Evolutionary conservation across 306 rosid genomes (phyloP), one percentile per base, ranked within the genome.

Genomic region (Cucurbita maxima): DNA sequence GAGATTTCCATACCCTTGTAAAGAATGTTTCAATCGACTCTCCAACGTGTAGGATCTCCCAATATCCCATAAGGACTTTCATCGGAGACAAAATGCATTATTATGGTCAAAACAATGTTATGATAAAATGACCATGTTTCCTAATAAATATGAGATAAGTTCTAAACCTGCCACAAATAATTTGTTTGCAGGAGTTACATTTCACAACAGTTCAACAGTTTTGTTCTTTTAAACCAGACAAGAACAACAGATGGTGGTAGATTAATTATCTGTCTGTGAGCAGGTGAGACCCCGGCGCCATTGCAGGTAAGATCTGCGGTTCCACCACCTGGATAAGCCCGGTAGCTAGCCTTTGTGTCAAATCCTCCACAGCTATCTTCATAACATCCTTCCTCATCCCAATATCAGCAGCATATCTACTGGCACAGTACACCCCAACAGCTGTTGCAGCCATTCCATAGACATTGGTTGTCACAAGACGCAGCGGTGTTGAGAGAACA

Each of bases 391-490:
- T 83, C 78, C 98, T 86, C 87, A 81, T 86, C 37, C 97, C 97
- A 60, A 90, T 86, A 77, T 94, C 98, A 51, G 87, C 86, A 5
- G 86, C 89, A 80, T 90, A 94, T 82, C 98, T 80, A 64, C 97
- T 94, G 3, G 82, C 94, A 74, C 98, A 94, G 79, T 94, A 94
- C 4, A 90, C 90, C 36, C 87, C 91, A 12, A 85, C 36, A 0
- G 96, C 92, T 0, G 90, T 84, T 9, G 87, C 94, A 0, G 84
- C 96, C 95, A 86, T 90, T 63, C 97, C 97, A 61, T 90, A 90
- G 16, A 87, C 57, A 11, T 90, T 94, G 7, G 94, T 80, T 5
- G 94, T 94, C 13, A 94, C 82, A 0, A 94, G 78, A 15, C 92
- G 89, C 79, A 90, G 76, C 0, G 98, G 97, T 0, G 95, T 72